A percentile compares a stretch with the other conserved stretches of the same genome.
Evolutionary conservation across 768 basidiomycete species (phyloP).

Genomic region (Tylopilus sp.): DNA sequence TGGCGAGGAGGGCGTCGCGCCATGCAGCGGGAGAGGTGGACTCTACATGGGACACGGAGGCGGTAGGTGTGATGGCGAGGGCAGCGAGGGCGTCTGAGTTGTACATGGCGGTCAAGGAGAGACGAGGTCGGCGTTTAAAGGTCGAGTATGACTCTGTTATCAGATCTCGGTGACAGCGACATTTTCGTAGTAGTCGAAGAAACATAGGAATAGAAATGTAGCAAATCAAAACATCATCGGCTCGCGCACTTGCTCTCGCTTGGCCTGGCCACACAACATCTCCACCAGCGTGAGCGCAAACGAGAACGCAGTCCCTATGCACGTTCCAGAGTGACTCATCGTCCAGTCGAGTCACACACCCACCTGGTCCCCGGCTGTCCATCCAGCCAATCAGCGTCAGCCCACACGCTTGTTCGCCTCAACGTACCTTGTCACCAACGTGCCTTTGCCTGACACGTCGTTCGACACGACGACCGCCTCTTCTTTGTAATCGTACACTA

Average conservation of each 20-base stretch:
- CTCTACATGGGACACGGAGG: constrained; percentile 52
- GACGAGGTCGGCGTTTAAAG: constrained; percentile 17
- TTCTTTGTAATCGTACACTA: constrained; percentile 74
- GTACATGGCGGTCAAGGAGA: constrained; percentile 36
- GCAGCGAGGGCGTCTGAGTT: constrained; percentile 38
- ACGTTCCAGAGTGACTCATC: background rate
- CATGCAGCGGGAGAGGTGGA: constrained; percentile 72
- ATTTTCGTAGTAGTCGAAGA: too few species aligned
- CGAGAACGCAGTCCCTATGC: constrained; percentile 66
- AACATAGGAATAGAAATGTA: too few species aligned
- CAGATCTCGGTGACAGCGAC: too few species aligned
- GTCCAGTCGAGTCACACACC: constrained; percentile 5
- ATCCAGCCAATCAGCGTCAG: background rate
- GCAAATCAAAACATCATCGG: constrained; percentile 63
- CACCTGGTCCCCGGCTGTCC: constrained; percentile 68
- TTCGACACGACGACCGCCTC: constrained; percentile 66
- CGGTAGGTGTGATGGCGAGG: constrained; percentile 53
- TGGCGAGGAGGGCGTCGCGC: constrained; percentile 65
- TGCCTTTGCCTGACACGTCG: constrained; percentile 34
- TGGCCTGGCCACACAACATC: constrained; percentile 59
- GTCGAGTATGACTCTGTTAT: constrained; percentile 24
- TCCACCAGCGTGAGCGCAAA: constrained; percentile 79
- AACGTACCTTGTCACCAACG: constrained; percentile 70
- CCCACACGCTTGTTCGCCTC: background rate
- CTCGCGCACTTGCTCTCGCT: constrained; percentile 53